These are phyloP conservation scores for Papilionanthe hybrid DNA, from an alignment of 116 monocot species.

Conservation along the genomic window DNA sequence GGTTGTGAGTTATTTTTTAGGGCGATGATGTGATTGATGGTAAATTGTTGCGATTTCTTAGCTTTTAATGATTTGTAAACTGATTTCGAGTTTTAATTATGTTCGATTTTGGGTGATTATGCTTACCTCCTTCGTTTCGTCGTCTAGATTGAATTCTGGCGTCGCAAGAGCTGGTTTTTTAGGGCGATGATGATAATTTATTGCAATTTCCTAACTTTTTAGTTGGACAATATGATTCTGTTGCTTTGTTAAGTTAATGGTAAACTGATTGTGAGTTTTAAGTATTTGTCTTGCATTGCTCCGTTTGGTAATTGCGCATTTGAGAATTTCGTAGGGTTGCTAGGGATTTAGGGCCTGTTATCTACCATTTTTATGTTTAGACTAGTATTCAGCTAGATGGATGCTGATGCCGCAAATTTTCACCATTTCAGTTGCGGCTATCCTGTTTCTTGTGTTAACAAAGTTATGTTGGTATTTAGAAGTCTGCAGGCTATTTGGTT, in stretches of 20 bases:
- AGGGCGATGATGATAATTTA: background rate
- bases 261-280: background rate
- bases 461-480: background rate
- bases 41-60: background rate
- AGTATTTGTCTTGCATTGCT: background rate
- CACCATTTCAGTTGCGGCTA: background rate
- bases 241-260: background rate
- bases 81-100: background rate
- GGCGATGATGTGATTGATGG: background rate
- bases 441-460: background rate
- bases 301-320: background rate
- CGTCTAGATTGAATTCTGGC: background rate
- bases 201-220: background rate
- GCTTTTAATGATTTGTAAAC: background rate
- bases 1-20: background rate
- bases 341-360: background rate
- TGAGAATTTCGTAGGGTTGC: background rate
- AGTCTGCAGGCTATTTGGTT: background rate
- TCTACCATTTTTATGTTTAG: background rate
- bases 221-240: no score
- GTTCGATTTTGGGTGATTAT: background rate
- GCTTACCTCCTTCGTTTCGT: background rate
- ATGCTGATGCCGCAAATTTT: background rate
- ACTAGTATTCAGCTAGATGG: background rate
- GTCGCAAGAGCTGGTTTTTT: background rate